These are phyloP conservation scores for Eucalyptus sp. DNA, from an alignment of 345 rosid genomes.

Conservation along the genomic window DNA sequence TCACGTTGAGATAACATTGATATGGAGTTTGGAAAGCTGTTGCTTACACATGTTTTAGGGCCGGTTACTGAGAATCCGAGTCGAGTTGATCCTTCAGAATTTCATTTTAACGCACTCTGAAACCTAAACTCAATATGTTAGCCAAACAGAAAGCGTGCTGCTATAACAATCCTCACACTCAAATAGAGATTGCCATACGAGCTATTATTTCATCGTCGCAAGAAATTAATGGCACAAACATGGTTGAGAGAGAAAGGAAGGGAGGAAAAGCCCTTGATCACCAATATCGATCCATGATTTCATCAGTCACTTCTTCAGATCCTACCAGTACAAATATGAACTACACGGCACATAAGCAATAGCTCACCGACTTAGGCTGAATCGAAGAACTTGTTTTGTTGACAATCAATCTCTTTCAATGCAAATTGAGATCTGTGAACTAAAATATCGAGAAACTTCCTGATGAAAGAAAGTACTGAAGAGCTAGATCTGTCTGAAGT, in stretches of 20 bases:
- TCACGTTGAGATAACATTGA: not conserved
- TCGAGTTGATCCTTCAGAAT: not conserved
- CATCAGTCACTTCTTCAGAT: not conserved
- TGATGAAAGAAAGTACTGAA: not conserved
- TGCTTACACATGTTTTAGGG: not conserved
- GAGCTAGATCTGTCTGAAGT: not conserved
- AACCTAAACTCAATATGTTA: not conserved
- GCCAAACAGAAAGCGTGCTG: not conserved
- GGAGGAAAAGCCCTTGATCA: not conserved
- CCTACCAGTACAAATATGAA: not conserved
- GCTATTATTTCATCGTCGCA: not conserved
- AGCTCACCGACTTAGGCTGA: not conserved
- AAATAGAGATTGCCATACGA: not conserved
- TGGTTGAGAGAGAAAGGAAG: not conserved
- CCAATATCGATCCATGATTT: not conserved
- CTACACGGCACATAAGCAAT: not conserved
- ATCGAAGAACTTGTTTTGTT: not conserved
- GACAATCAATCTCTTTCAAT: not conserved
- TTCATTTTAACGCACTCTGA: not conserved
- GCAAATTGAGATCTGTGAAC: not conserved
- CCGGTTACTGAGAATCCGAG: not conserved
- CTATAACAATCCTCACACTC: not conserved
- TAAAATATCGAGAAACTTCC: not conserved
- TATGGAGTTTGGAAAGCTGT: not conserved
- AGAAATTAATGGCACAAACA: not conserved